phyloP scores from a whole-genome alignment of 331 rosid species.

The Arachis monticola region DNA sequence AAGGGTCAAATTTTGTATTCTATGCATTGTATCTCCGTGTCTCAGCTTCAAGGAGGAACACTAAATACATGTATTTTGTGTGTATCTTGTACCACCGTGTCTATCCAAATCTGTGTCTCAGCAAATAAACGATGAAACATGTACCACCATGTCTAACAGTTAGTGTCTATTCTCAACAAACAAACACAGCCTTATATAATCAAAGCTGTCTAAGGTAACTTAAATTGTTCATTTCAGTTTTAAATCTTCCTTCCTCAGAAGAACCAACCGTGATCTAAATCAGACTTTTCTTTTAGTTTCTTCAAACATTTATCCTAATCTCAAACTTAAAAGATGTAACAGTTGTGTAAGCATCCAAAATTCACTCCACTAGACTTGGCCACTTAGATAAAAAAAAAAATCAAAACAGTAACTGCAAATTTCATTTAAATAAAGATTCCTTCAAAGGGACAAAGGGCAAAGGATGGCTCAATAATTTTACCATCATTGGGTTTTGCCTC shows the following conservation, averaged over 20 bases:
- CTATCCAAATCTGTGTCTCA: too few relatives aligned
- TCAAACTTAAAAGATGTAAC: background rate
- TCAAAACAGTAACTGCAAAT: background rate
- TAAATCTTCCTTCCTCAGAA: background rate
- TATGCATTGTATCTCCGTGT: too few relatives aligned
- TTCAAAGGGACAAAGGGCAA: background rate
- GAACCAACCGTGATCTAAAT: background rate
- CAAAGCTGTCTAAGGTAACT: background rate
- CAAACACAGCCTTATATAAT: too few relatives aligned
- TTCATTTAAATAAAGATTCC: conserved; percentile 4
- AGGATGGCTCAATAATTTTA: conserved; percentile 35
- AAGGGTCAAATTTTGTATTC: too few relatives aligned
- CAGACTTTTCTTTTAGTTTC: background rate
- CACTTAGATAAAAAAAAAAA: background rate
- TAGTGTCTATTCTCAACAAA: too few relatives aligned
- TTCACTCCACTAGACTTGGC: background rate
- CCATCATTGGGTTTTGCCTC: conserved; percentile 90
- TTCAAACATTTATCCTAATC: background rate
- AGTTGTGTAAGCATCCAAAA: background rate
- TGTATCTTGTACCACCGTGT: too few relatives aligned
- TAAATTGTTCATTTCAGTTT: conserved; percentile 1
- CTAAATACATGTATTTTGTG: too few relatives aligned
- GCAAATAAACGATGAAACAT: too few relatives aligned
- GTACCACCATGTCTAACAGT: too few relatives aligned
- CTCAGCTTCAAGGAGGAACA: too few relatives aligned